A percentile compares a stretch with the other conserved stretches of the same genome.
Conservation (phyloP, 2,329 filamentous ascomycete species). For the Diaporthe helianthi region DNA sequence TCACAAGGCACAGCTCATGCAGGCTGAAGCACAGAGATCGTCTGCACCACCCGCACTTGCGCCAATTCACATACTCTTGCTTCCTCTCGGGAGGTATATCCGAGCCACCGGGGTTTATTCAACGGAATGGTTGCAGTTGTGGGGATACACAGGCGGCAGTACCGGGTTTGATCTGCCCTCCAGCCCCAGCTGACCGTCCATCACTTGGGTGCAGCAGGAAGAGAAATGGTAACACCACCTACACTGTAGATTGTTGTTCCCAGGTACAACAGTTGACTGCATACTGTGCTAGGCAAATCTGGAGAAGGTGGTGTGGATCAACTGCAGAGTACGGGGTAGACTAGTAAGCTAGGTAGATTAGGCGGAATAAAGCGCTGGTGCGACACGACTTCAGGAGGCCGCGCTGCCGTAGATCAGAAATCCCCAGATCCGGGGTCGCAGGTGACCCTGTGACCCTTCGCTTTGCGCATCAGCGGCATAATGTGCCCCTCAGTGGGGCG, state of each 20-base stretch:
- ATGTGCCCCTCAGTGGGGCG: not conserved
- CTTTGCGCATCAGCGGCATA: constrained; percentile 8
- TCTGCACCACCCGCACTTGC: not conserved
- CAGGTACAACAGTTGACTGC: no score
- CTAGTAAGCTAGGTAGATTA: constrained; percentile 7
- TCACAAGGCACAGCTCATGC: constrained; percentile 18
- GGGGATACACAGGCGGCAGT: not conserved
- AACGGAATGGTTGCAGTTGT: not conserved
- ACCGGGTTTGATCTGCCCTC: constrained; percentile 12
- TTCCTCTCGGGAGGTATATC: not conserved
- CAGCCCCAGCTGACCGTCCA: constrained; percentile 20
- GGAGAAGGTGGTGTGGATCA: constrained; percentile 28
- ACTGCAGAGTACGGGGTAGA: constrained; percentile 18
- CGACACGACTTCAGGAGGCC: not conserved
- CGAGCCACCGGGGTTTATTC: not conserved
- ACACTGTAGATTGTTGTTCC: constrained; percentile 3
- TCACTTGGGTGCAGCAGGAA: no score
- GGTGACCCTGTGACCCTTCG: not conserved
- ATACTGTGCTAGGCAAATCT: no score
- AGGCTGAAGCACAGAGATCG: constrained; percentile 14
- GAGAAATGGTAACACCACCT: no score
- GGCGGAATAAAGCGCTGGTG: not conserved
- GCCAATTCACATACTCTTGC: no score
- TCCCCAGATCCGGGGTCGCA: constrained; percentile 17
- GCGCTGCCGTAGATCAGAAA: constrained; percentile 10